phyloP scores from a whole-genome alignment of 257 asterid species.

The Solanum bukasovii region DNA sequence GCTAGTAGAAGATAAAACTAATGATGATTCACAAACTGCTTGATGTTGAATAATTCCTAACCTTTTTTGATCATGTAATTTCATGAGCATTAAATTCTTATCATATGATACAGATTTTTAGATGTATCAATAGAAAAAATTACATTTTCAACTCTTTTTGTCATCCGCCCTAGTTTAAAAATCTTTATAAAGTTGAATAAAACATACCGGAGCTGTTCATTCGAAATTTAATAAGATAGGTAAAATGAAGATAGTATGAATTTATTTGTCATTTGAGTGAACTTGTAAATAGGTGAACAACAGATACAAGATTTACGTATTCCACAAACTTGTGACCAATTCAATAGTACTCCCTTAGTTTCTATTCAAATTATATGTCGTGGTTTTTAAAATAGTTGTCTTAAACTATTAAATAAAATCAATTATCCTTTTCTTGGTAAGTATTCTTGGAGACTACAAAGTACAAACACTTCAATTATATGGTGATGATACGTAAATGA shows the following conservation, averaged over 20 bases:
- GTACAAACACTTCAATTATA: background rate
- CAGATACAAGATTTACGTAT: fast-evolving
- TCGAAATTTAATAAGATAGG: background rate
- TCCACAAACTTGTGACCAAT: background rate
- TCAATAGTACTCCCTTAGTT: background rate
- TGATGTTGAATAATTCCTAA: background rate
- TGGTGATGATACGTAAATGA: background rate
- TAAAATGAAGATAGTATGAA: background rate
- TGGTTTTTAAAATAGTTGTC: background rate
- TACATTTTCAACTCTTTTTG: background rate
- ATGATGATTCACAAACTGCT: background rate
- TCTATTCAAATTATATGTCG: background rate
- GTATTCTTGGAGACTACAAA: background rate
- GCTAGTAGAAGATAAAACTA: constrained; percentile 16
- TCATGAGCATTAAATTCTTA: background rate
- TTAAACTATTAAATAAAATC: background rate
- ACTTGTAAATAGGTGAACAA: background rate
- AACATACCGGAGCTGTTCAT: fast-evolving
- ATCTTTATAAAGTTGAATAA: background rate
- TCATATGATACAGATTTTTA: background rate
- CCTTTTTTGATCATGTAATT: background rate
- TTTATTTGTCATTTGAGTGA: background rate
- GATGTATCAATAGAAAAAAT: background rate
- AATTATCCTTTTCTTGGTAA: background rate
- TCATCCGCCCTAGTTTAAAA: background rate